Conservation (phyloP, 805 yeast genomes). For the Candida sonorensis region DNA sequence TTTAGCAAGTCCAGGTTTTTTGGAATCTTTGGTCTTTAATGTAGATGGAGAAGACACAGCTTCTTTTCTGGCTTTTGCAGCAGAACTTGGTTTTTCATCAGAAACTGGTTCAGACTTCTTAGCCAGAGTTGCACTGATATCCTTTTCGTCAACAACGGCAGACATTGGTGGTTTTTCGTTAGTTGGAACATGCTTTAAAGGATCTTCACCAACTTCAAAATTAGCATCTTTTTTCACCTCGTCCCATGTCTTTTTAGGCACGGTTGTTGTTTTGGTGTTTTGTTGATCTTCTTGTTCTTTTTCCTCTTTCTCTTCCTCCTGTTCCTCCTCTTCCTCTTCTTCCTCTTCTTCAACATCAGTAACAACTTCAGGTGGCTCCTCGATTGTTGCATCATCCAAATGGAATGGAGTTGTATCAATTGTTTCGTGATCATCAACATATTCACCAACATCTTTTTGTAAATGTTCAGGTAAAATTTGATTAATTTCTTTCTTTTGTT, state of each 20-base stretch:
- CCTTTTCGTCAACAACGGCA: conserved; percentile 18
- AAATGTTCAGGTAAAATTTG: conserved; percentile 47
- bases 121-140: conserved; percentile 7
- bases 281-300: conserved; percentile 25
- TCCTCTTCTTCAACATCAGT: conserved; percentile 17
- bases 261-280: no score
- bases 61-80: conserved; percentile 2
- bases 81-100: no score
- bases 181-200: conserved; percentile 30
- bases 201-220: conserved; percentile 27
- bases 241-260: conserved; percentile 23
- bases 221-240: conserved; percentile 20
- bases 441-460: conserved; percentile 26
- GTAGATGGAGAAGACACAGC: conserved; percentile 5
- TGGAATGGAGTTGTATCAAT: conserved; percentile 23
- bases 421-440: conserved; percentile 21
- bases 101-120: conserved; percentile 1
- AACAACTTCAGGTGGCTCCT: conserved; percentile 23
- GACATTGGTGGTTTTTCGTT: conserved; percentile 32
- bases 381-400: conserved; percentile 19
- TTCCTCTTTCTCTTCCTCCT: conserved; percentile 24
- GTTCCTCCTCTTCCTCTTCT: conserved; percentile 23
- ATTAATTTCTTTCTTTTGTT: conserved; percentile 42
- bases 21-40: conserved; percentile 4
- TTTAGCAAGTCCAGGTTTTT: conserved; percentile 15